Conservation (phyloP, 2,329 filamentous ascomycete genomes). For the Colletotrichum salicis region DNA sequence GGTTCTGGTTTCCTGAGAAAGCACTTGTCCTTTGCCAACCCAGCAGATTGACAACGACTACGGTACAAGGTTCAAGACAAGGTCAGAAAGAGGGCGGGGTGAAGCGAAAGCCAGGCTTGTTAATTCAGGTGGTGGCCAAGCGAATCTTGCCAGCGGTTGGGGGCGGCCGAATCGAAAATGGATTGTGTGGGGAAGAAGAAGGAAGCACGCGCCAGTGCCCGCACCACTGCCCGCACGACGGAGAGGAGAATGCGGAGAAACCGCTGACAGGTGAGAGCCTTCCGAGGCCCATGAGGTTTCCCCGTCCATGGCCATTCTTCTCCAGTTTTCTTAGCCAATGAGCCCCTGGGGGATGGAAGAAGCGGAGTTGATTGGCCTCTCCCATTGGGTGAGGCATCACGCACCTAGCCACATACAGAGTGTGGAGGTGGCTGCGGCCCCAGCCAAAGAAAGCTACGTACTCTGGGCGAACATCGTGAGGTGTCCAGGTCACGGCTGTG, state of each 20-base stretch:
- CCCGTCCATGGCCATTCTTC: neutral
- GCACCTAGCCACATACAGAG: neutral
- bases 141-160: neutral
- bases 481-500: neutral
- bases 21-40: neutral
- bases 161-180: constrained; percentile 2
- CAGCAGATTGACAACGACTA: neutral
- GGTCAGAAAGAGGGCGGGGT: neutral
- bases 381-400: neutral
- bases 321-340: neutral
- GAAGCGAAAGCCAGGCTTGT: neutral
- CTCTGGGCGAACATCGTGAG: neutral
- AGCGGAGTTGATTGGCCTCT: neutral
- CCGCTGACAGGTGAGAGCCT: neutral
- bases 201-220: neutral
- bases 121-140: neutral
- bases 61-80: neutral
- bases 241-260: constrained; percentile 29
- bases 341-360: neutral
- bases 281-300: neutral
- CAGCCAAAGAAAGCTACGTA: neutral
- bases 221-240: neutral
- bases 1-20: neutral
- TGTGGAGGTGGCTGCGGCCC: neutral
- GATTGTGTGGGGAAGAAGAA: constrained; percentile 32